Base-by-base conservation (phyloP, 345 rosid species). In the Anacardium occidentale region DNA sequence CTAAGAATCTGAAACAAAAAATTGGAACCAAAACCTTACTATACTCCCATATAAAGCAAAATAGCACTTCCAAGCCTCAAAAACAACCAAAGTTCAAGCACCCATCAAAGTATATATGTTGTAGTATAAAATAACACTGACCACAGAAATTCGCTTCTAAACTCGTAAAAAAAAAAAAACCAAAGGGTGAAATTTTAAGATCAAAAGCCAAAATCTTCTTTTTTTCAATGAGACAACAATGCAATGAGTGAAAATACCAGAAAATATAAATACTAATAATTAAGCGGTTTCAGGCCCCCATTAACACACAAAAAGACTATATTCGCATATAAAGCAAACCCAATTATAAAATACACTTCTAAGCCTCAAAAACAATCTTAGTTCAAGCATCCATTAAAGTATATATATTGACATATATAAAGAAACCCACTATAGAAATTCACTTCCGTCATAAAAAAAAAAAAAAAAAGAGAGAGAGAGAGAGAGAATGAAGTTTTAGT, bases 241-340 rank as follows among this genome's bases (percentile, higher is more conserved):
- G 56, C 56, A 29, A 44, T 2, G 56, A 3, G 4, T 12, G 12
- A 32, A 60, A 70, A 45, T 59, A 9, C 22, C 47, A 13, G 14
- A 55, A 68, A 55, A 56, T 12, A 11, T n/a, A 54, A 5, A 55
- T 32, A 55, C 7, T 12, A 32, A 32, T 13, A 10, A 10, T 34
- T n/a, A 9, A 70, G 15, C 44, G 24, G 59, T 58, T 26, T 44
- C 17, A 11, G 32, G 18, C 24, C 42, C 34, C n/a, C 1, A 29
- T 29, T 1, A 29, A 37, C 42, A 37, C 42, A 37, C 9, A 5
- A 7, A 37, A 37, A 37, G 42, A 62, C 15, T 37, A 37, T 29
- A 60, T 12, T 20, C 74, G 17, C 26, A 7, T 21, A 51, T 25
- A 34, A 61, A 48, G 22, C 61, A 71, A 62, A 61, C 37, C 66